Percentiles rank a stretch among this genome's conserved stretches.
These are phyloP conservation scores for Lineolata rhizophorae DNA, from an alignment of 495 filamentous ascomycete genomes.

Conservation along the genomic window DNA sequence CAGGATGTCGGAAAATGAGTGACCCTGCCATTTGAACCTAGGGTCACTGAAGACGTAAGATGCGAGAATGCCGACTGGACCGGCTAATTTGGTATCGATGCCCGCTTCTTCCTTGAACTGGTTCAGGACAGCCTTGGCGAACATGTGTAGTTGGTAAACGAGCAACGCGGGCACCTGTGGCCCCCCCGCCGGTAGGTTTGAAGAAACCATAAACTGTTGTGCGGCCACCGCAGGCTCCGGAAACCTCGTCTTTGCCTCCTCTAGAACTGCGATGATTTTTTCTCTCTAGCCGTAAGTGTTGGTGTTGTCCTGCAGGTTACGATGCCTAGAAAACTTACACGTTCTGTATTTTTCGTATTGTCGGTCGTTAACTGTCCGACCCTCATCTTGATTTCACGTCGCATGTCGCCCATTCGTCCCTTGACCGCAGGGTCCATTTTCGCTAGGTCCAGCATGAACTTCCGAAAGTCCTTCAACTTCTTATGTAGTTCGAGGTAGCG, in stretches of 20 bases:
- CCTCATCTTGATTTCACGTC: constrained; percentile 44
- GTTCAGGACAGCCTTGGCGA: constrained; percentile 52
- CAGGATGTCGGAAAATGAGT: constrained; percentile 61
- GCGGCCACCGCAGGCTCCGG: constrained; percentile 43
- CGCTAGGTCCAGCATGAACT: constrained; percentile 23
- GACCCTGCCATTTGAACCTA: constrained; percentile 43
- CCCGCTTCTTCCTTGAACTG: constrained; percentile 60
- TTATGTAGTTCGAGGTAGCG: constrained; percentile 49
- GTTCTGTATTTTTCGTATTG: constrained; percentile 18
- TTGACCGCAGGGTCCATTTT: constrained; percentile 36
- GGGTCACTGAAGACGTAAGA: constrained; percentile 51
- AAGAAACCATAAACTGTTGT: constrained; percentile 33
- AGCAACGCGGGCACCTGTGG: constrained; percentile 35
- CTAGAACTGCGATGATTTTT: constrained; percentile 24
- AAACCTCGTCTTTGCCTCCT: constrained; percentile 22
- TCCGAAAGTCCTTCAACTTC: constrained; percentile 49
- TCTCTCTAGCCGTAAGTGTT: constrained; percentile 15
- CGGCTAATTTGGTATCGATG: constrained; percentile 45
- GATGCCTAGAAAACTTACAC: constrained; percentile 31
- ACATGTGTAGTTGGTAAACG: constrained; percentile 63
- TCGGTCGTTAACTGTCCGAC: constrained; percentile 52
- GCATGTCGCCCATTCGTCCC: constrained; percentile 45
- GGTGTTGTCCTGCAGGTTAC: constrained; percentile 10
- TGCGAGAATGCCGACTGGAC: constrained; percentile 59
- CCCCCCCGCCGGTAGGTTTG: constrained; percentile 22